phyloP scores from a whole-genome alignment of 441 rosid species.

The Corymbia calophylla region DNA sequence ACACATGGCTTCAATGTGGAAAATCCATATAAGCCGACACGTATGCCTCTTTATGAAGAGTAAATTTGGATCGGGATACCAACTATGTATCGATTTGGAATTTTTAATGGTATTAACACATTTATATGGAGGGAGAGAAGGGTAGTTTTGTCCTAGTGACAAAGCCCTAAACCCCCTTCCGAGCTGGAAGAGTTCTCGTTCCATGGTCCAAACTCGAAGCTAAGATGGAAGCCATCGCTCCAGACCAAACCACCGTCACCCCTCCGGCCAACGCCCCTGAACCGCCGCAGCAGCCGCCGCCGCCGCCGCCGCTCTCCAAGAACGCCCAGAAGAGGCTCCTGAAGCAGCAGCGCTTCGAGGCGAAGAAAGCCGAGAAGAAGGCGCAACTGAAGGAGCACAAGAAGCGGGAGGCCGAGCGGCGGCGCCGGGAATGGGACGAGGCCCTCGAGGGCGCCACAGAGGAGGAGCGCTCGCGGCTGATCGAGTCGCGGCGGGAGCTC shows the following conservation, averaged over 20 bases:
- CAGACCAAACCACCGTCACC: constrained; percentile 12
- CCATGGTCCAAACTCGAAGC: not conserved
- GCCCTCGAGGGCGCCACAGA: constrained; percentile 43
- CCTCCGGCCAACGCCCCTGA: not conserved
- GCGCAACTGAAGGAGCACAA: constrained; percentile 43
- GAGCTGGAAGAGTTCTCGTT: not conserved
- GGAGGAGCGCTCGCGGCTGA: constrained; percentile 59
- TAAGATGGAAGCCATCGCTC: not conserved
- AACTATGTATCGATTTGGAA: not conserved
- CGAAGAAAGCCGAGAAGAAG: constrained; percentile 84
- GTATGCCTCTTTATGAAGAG: not conserved
- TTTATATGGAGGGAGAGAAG: not conserved
- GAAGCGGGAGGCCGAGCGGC: constrained; percentile 56
- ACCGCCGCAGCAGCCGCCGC: not conserved
- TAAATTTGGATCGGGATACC: fast-evolving
- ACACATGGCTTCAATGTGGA: fast-evolving
- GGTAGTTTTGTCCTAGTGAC: not conserved
- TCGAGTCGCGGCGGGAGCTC: constrained; percentile 51
- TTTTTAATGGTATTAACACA: not conserved
- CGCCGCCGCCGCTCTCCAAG: constrained; percentile 37
- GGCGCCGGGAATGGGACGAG: constrained; percentile 78
- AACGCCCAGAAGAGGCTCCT: constrained; percentile 73
- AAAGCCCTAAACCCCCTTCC: not conserved
- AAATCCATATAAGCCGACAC: not conserved
- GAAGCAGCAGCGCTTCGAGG: constrained; percentile 61